Evolutionary conservation across 2,329 filamentous ascomycete genomes (phyloP).

Genomic region (Pseudogymnoascus sp.): DNA sequence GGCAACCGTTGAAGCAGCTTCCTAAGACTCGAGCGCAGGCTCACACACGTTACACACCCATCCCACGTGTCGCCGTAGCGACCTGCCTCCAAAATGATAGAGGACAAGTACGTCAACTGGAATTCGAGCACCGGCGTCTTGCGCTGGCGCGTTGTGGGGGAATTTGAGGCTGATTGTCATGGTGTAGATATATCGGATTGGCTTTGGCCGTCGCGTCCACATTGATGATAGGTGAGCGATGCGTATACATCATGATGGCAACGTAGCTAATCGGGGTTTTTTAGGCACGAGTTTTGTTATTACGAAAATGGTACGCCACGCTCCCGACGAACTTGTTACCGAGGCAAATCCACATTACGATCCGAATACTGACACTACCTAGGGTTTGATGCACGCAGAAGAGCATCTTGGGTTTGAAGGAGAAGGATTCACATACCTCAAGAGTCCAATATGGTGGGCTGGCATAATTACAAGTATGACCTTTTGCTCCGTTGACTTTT

Average conservation of each 20-base stretch:
- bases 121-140: not conserved
- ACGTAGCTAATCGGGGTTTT: conserved; percentile 15
- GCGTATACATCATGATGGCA: conserved; percentile 15
- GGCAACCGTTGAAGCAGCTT: conserved; percentile 15
- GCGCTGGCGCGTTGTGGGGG: not conserved
- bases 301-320: conserved; percentile 80
- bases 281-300: conserved; percentile 94
- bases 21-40: conserved; percentile 23
- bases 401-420: conserved; percentile 93
- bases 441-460: conserved; percentile 95
- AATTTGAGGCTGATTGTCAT: conserved; percentile 21
- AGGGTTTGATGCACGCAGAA: conserved; percentile 87
- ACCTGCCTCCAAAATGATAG: conserved; percentile 30
- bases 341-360: not conserved
- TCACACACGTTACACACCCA: conserved; percentile 17
- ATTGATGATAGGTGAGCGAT: conserved; percentile 63
- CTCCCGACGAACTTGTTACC: not conserved
- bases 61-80: conserved; percentile 1
- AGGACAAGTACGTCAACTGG: conserved; percentile 39
- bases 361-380: conserved; percentile 20
- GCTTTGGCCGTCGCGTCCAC: conserved; percentile 69
- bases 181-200: conserved; percentile 65
- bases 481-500: conserved; percentile 13
- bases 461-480: conserved; percentile 79
- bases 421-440: conserved; percentile 89